Evolutionary conservation across 805 yeast species (phyloP), one percentile per base, ranked within the genome.

Genomic region (Danielia oregonensis): DNA sequence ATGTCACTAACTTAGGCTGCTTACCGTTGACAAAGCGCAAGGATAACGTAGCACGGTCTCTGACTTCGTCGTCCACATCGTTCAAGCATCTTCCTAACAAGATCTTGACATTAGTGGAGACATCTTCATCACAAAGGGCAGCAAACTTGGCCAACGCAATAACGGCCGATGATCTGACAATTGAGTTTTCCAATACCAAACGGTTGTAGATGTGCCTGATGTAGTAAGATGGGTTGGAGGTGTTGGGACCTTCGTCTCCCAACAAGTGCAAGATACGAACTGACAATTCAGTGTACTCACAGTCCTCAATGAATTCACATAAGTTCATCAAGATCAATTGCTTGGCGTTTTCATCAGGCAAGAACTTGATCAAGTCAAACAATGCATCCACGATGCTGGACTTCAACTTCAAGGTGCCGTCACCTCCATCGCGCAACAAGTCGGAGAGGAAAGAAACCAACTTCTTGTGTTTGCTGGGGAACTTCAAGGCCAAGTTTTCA

Each of bases 281-380:
- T 17, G 94, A 78, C 42, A 93, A 78, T 63, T 88, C 96, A 19
- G 96, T 85, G 66, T 74, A 91, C 65, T 93, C 98, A 67, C 97
- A 93, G 70, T 93, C 98, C 65, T 93, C 98, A 52, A 93, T 93
- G 56, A 88, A 89, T 62, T 93, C 98, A 72, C 97, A 88, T 51
- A 93, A 72, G 59, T 82, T 82, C 64, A 85, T 87, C 53, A 93
- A 70, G 15, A 96, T 95, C 31, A 76, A 61, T 49, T 85, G 93
- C 52, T 86, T 78, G 10, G 94, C 86, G 44, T 72, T 79, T 19
- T 50, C 57, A 35, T 67, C 70, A 14, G 96, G 95, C 40, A 87
- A 80, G 54, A 82, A 87, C 48, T 83, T 82, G 49, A 93, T 86
- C 61, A 93, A 74, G 59, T 91, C 97, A 48, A 89, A 86, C 46